These are phyloP conservation scores for Schoenoplectus triqueter DNA, from an alignment of 202 grass and related monocot species.

Conservation along the genomic window DNA sequence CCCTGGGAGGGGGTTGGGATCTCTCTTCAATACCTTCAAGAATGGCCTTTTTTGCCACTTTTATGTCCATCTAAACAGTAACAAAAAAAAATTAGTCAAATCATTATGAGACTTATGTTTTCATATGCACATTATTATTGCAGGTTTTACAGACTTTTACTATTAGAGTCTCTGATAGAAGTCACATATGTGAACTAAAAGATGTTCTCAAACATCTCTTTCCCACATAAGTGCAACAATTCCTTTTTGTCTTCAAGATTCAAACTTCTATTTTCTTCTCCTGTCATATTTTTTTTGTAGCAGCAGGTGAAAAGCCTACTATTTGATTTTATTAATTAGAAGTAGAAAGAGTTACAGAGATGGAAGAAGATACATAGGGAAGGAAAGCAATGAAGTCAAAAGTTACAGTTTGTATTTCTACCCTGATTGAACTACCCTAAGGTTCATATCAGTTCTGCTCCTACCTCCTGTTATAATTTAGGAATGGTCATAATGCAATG, in stretches of 20 bases:
- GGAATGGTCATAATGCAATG: neutral
- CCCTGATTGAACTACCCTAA: too few relatives aligned
- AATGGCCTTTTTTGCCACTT: constrained; percentile 81
- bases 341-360: too few relatives aligned
- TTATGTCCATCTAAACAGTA: constrained; percentile 77
- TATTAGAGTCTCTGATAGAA: neutral
- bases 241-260: neutral
- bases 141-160: neutral
- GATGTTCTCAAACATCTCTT: neutral
- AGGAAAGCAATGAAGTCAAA: too few relatives aligned
- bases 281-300: too few relatives aligned
- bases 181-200: neutral
- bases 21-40: constrained; percentile 66
- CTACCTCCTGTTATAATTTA: neutral
- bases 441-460: too few relatives aligned
- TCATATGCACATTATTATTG: neutral
- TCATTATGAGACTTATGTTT: neutral
- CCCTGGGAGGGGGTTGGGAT: neutral
- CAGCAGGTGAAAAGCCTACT: too few relatives aligned
- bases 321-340: too few relatives aligned
- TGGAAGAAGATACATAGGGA: too few relatives aligned
- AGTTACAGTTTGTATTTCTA: too few relatives aligned
- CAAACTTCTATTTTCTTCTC: neutral
- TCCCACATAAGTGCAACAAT: neutral
- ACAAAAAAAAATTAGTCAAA: constrained; percentile 13